Base-by-base conservation (phyloP, 1,139 yeast species). In the Williopsis jadinii region DNA sequence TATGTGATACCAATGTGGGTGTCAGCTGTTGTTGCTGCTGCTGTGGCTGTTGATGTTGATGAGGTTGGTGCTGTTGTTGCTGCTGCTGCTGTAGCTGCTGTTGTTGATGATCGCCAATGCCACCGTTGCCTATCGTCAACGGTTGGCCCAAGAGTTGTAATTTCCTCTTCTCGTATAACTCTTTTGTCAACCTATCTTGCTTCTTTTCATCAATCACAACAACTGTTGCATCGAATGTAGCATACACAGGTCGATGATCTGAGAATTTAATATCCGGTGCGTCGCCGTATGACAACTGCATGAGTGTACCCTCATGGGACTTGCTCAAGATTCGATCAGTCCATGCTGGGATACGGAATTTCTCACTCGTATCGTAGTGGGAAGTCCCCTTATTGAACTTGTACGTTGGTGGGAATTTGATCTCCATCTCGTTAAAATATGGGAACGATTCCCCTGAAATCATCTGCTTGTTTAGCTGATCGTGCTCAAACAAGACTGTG, bases 291-390 rank as follows among this genome's bases (percentile, higher is more conserved):
- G 70, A 65, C 15, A 75, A 54, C 54, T 85, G 97, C 43, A 71
- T 74, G 46, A 92, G 59, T 34, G 76, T 69, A 3, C 41, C 34
- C 9, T 35, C 34, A 42, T 75, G 74, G 19, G 77, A 75, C 38
- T 79, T 64, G 41, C 71, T 70, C 40, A 83, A 52, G 40, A 83
- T 77, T 40, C 99, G 68, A 64, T 92, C 98, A 0, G 97, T 92
- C 97, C 97, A 92, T 0, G 97, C 88, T 2, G 98, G 98, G 26
- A 84, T 83, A 51, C 98, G 73, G 59, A 82, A 84, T 60, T 92
- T 92, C 52, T 92, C 98, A 12, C 95, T 83, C 0, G 95, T 76
- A 60, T 92, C 98, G 60, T 88, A 92, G 8, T 65, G 66, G 39
- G 77, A 77, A 0, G 95, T 86, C 3, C 95, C 95, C 44, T 86